phyloP scores from a whole-genome alignment of 169 alveolate species.

The Babesia bovis region DNA sequence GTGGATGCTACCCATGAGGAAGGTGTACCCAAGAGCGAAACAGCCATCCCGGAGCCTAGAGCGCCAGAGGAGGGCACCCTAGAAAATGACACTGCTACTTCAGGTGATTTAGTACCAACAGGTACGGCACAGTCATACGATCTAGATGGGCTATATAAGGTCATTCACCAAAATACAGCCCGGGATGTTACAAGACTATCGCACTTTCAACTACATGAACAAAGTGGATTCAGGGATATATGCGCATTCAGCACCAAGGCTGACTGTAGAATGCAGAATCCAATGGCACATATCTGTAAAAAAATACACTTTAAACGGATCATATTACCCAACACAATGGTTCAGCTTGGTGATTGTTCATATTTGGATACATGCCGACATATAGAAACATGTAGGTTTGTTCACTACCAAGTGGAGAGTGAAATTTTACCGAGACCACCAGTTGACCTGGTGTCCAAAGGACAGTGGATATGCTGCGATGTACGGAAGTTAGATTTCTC shows the following conservation, averaged over 20 bases:
- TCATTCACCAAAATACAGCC: conserved; percentile 67
- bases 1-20: conserved; percentile 18
- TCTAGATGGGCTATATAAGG: conserved; percentile 51
- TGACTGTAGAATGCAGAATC: conserved; percentile 65
- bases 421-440: conserved; percentile 53
- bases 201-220: conserved; percentile 55
- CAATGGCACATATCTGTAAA: conserved; percentile 38
- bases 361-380: conserved; percentile 93
- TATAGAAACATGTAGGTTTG: conserved; percentile 88
- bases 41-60: not conserved
- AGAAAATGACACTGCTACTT: not conserved
- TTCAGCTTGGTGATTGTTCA: conserved; percentile 89
- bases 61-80: not conserved
- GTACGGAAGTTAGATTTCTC: conserved; percentile 86
- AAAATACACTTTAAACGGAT: conserved; percentile 69
- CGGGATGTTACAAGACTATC: conserved; percentile 52
- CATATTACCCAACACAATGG: conserved; percentile 67
- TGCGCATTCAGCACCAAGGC: conserved; percentile 70
- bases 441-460: conserved; percentile 27
- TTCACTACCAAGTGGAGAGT: conserved; percentile 84
- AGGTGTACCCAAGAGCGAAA: not conserved
- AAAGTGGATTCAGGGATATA: conserved; percentile 69
- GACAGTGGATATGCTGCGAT: conserved; percentile 85
- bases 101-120: not conserved
- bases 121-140: not conserved